A percentile compares a stretch with the other conserved stretches of the same genome.
phyloP scores from a whole-genome alignment of 805 yeast genomes.

The Yarrowia porcina region DNA sequence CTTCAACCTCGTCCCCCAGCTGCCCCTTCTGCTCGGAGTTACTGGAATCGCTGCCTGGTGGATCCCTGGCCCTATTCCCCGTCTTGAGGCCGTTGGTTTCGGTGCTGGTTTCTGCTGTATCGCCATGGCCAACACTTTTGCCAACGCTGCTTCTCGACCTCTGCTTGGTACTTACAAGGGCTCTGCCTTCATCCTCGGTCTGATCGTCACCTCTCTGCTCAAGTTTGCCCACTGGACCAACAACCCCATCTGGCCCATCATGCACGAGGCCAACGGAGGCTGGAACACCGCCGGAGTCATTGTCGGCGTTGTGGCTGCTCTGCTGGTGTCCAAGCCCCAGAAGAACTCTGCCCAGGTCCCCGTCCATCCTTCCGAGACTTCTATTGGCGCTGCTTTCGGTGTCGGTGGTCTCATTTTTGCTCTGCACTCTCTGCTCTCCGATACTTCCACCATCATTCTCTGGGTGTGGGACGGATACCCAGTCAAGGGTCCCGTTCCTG shows the following conservation, averaged over 20 bases:
- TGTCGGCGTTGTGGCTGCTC: slow-evolving; percentile 60
- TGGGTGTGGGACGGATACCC: slow-evolving; percentile 99
- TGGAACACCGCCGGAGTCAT: slow-evolving; percentile 67
- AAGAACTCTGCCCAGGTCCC: slow-evolving; percentile 29
- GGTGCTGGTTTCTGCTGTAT: slow-evolving; percentile 65
- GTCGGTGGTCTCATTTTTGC: slow-evolving; percentile 75
- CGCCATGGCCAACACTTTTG: slow-evolving; percentile 55
- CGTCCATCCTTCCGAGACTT: slow-evolving; percentile 32
- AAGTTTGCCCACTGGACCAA: slow-evolving; percentile 78
- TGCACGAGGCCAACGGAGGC: slow-evolving; percentile 85
- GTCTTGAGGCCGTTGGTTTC: slow-evolving; percentile 61
- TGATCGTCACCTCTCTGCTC: slow-evolving; percentile 66
- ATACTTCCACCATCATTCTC: slow-evolving; percentile 77
- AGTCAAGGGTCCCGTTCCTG: slow-evolving; percentile 78
- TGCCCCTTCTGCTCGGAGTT: slow-evolving; percentile 53
- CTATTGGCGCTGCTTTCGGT: slow-evolving; percentile 56
- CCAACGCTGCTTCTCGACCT: slow-evolving; percentile 39
- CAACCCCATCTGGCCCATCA: slow-evolving; percentile 95
- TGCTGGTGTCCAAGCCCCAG: slow-evolving; percentile 51
- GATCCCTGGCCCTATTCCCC: slow-evolving; percentile 62
- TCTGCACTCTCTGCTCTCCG: slow-evolving; percentile 70
- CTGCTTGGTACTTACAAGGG: slow-evolving; percentile 44
- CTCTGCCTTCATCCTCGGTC: slow-evolving; percentile 64
- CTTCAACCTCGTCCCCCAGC: slow-evolving; percentile 47
- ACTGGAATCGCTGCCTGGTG: slow-evolving; percentile 75